Evolutionary conservation across 495 filamentous ascomycete genomes (phyloP), one percentile per base, ranked within the genome.

Genomic region (Penicillium nucicola): DNA sequence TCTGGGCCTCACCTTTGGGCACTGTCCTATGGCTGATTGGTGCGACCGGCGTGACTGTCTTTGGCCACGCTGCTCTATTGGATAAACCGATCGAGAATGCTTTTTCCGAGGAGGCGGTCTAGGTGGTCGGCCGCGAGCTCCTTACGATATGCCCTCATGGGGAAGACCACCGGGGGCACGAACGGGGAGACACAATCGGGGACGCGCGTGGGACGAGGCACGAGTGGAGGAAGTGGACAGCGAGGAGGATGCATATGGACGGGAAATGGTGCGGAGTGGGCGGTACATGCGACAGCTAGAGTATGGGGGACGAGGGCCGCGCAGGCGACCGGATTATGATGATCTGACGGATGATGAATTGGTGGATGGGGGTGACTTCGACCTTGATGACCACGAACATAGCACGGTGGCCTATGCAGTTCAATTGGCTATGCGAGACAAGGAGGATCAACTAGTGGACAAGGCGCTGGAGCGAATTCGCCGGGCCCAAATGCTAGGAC

Each of bases 61-160:
- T 97, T 54, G 95, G 95, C 71, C 93, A 98, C 75, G 93, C 93
- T 58, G 80, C 89, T 43, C 84, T 98, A 64, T 85, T 98, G 86
- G 93, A 98, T 74, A 96, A 96, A 80, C 92, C 92, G 32, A 96
- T 97, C 79, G 93, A 97, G 84, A 92, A 92, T 91, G 91, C 92
- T 98, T 98, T 98, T 97, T 98, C 95, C 82, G 93, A 96, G 93
- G 95, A 97, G 92, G 93, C 91, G 92, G 92, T 97, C 89, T 97
- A 97, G 85, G 82, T 92, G 91, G 91, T 96, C 91, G 92, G 88
- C 91, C 90, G 90, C 91, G 89, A 95, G 83, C 89, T 96, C 91
- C 90, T 85, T 84, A 90, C 83, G 78, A 79, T 87, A 85, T 84
- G 88, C 89, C 88, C 88, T 84, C 75, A 86, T 88, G 89, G 91